Evolutionary conservation across 1,284 basidiomycete genomes (phyloP), one percentile per base, ranked within the genome.

Genomic region (Heterobasidion annosum): DNA sequence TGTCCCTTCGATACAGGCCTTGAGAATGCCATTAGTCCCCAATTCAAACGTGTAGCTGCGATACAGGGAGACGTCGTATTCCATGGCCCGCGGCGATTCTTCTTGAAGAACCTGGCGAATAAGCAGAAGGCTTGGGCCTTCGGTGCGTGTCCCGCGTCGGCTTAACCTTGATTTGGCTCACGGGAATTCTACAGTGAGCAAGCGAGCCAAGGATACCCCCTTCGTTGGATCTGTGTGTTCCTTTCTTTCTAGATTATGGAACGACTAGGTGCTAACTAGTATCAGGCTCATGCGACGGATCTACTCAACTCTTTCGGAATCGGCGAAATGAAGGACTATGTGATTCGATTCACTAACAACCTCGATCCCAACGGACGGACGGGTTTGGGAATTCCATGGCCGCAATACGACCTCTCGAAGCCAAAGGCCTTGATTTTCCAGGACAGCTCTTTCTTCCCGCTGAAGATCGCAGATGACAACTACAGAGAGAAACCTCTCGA

Each of bases 311-410:
- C 54, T 1, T 58, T 56, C n/a, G 55, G 34, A 1, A 16, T 18
- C 1, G 56, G 58, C 16, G 58, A 58, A 37, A 16, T 60, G 19
- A 58, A 12, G 43, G 58, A 61, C 51, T 60, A 56, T 43, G n/a
- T 58, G 9, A 55, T 61, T 47, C 54, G 51, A 33, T 79, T 79
- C 54, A 68, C 67, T 6, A 61, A 62, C 44, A 72, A 66, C 12
- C 69, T 79, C 42, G 67, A 81, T 54, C 79, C 79, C 3, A 82
- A 81, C 52, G 68, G 71, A 1, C 62, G 59, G n/a, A 62, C 62
- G 1, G 58, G 57, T 16, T 40, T 56, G 0, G 65, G 66, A 8
- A 48, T 64, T 18, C 60, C 64, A 6, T 83, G 81, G 82, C 81
- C 82, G 0, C 65, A 70, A 37, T 83, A 80, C 55, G 67, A 69